These are phyloP conservation scores for Psilocybe cubensis DNA, from an alignment of 768 basidiomycete genomes.

Conservation along the genomic window DNA sequence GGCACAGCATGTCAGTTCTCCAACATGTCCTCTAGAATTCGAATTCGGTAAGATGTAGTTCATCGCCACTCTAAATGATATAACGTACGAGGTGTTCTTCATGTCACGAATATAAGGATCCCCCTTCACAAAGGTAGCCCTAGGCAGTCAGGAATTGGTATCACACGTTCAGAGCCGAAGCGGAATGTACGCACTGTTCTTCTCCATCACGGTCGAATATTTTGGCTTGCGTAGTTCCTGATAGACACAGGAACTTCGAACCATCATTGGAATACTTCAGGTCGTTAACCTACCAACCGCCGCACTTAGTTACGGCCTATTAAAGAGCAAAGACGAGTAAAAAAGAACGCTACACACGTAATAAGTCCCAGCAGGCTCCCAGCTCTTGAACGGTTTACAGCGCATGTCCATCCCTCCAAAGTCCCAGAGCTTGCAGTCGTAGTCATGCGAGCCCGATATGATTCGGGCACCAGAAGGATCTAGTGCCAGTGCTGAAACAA, in stretches of 20 bases:
- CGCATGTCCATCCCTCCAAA: slow-evolving; percentile 96
- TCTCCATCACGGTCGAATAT: slow-evolving; percentile 93
- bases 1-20: slow-evolving; percentile 84
- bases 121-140: slow-evolving; percentile 86
- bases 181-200: slow-evolving; percentile 69
- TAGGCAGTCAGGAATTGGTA: slow-evolving; percentile 56
- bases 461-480: slow-evolving; percentile 95
- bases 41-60: slow-evolving; percentile 7
- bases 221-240: slow-evolving; percentile 86
- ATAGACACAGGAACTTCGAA: slow-evolving; percentile 83
- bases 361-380: slow-evolving; percentile 94
- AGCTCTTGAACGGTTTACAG: slow-evolving; percentile 94
- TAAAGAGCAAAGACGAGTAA: slow-evolving; percentile 8
- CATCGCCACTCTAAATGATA: slow-evolving; percentile 4
- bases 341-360: slow-evolving; percentile 60
- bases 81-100: slow-evolving; percentile 92
- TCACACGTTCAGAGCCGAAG: slow-evolving; percentile 24
- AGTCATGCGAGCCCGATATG: slow-evolving; percentile 92
- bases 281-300: slow-evolving; percentile 74
- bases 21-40: slow-evolving; percentile 83
- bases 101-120: slow-evolving; percentile 99
- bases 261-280: slow-evolving; percentile 89
- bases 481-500: slow-evolving; percentile 88
- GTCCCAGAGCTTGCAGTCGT: slow-evolving; percentile 98
- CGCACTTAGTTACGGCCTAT: slow-evolving; percentile 10